These are phyloP conservation scores for Backusella mclennaniae DNA, from an alignment of 192 early-diverging fungal genomes.

Conservation along the genomic window DNA sequence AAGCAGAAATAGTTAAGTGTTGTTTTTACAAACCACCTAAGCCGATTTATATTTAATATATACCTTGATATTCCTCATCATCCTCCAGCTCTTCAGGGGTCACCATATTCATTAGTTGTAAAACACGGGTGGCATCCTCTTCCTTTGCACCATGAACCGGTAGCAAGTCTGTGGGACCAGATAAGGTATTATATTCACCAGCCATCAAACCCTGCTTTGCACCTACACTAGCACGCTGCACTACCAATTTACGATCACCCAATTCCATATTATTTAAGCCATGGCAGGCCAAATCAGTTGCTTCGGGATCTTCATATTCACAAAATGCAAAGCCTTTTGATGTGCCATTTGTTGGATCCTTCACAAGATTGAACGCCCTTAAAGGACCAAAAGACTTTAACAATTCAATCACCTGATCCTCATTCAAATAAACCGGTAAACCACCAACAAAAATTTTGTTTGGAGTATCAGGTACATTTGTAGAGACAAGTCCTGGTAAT, in stretches of 20 bases:
- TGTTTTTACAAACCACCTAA: too few species aligned
- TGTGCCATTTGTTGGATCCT: constrained; percentile 55
- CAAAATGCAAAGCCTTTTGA: constrained; percentile 92
- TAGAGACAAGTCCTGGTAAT: constrained; percentile 82
- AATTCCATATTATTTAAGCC: constrained; percentile 95
- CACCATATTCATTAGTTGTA: constrained; percentile 97
- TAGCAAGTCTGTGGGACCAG: constrained; percentile 11
- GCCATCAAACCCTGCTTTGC: constrained; percentile 52
- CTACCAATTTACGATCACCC: constrained; percentile 89
- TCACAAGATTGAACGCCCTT: constrained; percentile 90
- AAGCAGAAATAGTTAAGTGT: too few species aligned
- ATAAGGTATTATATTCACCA: neutral
- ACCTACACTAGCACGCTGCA: constrained; percentile 90
- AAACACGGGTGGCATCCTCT: constrained; percentile 71
- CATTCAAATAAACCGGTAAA: constrained; percentile 82
- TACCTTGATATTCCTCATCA: constrained; percentile 84
- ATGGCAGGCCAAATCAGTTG: constrained; percentile 93
- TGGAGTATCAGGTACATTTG: constrained; percentile 85
- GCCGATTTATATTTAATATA: neutral
- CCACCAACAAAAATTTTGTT: constrained; percentile 96
- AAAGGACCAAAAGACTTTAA: constrained; percentile 93
- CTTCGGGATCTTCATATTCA: constrained; percentile 84
- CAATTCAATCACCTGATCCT: constrained; percentile 93
- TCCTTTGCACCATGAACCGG: constrained; percentile 50
- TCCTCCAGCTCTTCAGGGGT: constrained; percentile 79